Conservation (phyloP, 2,329 filamentous ascomycete genomes). For the Cercospora sojina region DNA sequence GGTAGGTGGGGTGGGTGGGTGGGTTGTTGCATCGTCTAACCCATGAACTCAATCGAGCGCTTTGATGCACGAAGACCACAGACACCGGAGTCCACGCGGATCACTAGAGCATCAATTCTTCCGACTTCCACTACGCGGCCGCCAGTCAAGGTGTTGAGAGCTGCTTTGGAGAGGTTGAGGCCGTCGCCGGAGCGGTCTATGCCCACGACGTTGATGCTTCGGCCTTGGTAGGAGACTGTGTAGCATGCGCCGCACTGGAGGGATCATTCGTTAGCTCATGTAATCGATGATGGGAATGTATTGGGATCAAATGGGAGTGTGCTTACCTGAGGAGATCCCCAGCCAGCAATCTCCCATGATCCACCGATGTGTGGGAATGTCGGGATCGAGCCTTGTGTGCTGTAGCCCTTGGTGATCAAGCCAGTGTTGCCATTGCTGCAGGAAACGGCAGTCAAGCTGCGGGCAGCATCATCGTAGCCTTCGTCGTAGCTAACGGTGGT, state of each 20-base stretch:
- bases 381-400: slow-evolving; percentile 46
- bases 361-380: slow-evolving; percentile 53
- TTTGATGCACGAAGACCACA: slow-evolving; percentile 36
- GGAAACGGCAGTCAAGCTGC: slow-evolving; percentile 57
- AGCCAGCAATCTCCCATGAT: slow-evolving; percentile 49
- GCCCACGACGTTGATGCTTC: slow-evolving; percentile 51
- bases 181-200: slow-evolving; percentile 50
- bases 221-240: slow-evolving; percentile 48
- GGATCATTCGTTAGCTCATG: slow-evolving; percentile 34
- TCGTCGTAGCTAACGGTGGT: slow-evolving; percentile 47
- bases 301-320: neutral
- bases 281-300: too few species aligned
- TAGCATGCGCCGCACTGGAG: slow-evolving; percentile 56
- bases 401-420: slow-evolving; percentile 58
- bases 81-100: slow-evolving; percentile 40
- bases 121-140: slow-evolving; percentile 41
- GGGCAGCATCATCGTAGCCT: slow-evolving; percentile 63
- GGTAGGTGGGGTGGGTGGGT: neutral
- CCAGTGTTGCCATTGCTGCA: slow-evolving; percentile 70
- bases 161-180: slow-evolving; percentile 51
- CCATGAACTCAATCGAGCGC: slow-evolving; percentile 30
- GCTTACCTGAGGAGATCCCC: slow-evolving; percentile 29
- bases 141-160: slow-evolving; percentile 53
- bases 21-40: slow-evolving; percentile 12
- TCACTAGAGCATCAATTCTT: slow-evolving; percentile 45